phyloP scores from a whole-genome alignment of 225 moss, liverwort and hornwort species.

The Sphagnum contortum region DNA sequence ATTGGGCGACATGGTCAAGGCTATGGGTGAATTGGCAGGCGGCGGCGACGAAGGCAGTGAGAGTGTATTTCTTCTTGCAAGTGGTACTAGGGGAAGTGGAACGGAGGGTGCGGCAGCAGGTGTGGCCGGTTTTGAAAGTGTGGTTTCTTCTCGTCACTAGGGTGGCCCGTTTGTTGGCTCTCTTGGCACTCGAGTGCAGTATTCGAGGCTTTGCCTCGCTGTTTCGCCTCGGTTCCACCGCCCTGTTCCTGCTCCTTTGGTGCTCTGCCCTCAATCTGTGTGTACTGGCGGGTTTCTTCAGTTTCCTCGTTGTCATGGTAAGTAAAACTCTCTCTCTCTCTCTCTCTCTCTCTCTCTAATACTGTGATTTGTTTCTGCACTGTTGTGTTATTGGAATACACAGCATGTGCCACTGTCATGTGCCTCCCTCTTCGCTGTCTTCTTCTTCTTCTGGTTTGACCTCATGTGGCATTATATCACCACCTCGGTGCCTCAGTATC shows the following conservation, averaged over 20 bases:
- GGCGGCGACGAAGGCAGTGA: constrained; percentile 42
- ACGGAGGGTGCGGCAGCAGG: constrained; percentile 21
- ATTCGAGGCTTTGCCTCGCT: constrained; percentile 73
- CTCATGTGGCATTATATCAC: too few relatives aligned
- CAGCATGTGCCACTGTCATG: not conserved
- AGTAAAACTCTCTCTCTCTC: not conserved
- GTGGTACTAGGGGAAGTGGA: constrained; percentile 40
- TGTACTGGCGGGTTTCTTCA: constrained; percentile 63
- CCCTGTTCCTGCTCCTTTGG: constrained; percentile 83
- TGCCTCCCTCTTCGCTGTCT: too few relatives aligned
- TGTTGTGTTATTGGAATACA: not conserved
- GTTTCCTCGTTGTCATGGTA: constrained; percentile 59
- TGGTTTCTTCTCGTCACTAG: constrained; percentile 48
- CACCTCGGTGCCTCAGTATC: too few relatives aligned
- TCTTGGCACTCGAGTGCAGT: constrained; percentile 62
- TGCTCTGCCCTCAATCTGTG: constrained; percentile 70
- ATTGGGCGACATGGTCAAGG: constrained; percentile 18
- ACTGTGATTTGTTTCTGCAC: not conserved
- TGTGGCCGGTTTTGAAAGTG: constrained; percentile 60
- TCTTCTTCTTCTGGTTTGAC: too few relatives aligned
- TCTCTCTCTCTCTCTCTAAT: not conserved
- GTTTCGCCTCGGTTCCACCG: constrained; percentile 75
- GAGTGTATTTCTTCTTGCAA: constrained; percentile 28
- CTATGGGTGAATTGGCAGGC: constrained; percentile 37
- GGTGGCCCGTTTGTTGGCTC: constrained; percentile 60